Conservation (phyloP, 768 basidiomycete genomes). For the Asterophora parasitica region DNA sequence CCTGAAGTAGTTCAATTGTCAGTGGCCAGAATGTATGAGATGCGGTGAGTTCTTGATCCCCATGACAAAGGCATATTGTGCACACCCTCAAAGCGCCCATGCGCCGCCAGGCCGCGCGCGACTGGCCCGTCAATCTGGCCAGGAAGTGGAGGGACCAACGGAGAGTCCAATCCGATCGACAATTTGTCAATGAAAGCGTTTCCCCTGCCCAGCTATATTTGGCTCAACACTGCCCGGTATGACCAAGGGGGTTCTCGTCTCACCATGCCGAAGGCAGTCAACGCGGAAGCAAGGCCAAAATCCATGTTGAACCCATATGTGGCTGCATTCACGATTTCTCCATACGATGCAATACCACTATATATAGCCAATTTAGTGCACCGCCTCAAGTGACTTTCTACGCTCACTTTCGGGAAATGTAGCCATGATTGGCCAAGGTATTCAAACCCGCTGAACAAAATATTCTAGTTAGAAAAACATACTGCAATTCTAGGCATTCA, state of each 20-base stretch:
- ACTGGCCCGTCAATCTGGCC: constrained; percentile 11
- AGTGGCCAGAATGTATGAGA: too few relatives aligned
- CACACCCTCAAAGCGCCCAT: constrained; percentile 15
- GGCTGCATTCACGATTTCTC: constrained; percentile 10
- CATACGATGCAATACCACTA: constrained; percentile 14
- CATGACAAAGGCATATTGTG: not conserved
- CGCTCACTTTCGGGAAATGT: constrained; percentile 14
- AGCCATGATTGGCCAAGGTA: constrained; percentile 16
- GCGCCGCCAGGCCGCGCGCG: constrained; percentile 12
- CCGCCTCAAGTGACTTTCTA: too few relatives aligned
- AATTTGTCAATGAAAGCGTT: constrained; percentile 11
- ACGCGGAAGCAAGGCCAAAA: constrained; percentile 12
- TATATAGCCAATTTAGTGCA: not conserved
- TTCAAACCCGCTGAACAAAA: constrained; percentile 12
- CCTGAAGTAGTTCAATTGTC: not conserved
- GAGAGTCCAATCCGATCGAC: constrained; percentile 11
- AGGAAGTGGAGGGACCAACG: constrained; percentile 10
- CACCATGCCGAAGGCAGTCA: constrained; percentile 14
- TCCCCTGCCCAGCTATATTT: constrained; percentile 8
- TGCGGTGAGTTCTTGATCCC: not conserved
- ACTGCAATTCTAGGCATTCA: not conserved
- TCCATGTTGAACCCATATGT: constrained; percentile 14
- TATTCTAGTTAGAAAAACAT: not conserved
- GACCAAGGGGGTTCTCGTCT: not conserved
- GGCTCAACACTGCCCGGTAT: not conserved